Conservation (phyloP, 768 basidiomycete species). For the Sarcomyxa edulis region DNA sequence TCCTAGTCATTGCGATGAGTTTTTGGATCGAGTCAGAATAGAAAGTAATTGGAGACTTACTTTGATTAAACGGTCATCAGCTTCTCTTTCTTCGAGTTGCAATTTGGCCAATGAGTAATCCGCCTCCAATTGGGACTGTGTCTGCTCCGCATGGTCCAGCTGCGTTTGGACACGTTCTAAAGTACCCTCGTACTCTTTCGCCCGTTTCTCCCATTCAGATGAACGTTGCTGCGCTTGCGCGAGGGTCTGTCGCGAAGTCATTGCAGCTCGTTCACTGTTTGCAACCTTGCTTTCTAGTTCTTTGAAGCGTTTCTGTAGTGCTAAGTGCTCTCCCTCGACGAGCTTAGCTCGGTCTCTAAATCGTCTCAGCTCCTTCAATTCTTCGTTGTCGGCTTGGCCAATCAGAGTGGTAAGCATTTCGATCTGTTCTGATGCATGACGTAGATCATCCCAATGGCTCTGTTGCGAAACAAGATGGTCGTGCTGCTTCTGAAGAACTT, state of each 20-base stretch:
- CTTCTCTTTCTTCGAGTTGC: constrained; percentile 74
- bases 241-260: constrained; percentile 56
- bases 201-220: constrained; percentile 76
- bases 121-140: constrained; percentile 58
- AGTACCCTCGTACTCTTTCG: constrained; percentile 63
- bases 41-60: constrained; percentile 29
- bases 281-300: constrained; percentile 62
- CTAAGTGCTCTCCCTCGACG: constrained; percentile 62
- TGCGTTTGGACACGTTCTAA: constrained; percentile 54
- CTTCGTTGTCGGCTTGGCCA: constrained; percentile 62
- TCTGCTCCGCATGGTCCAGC: constrained; percentile 65
- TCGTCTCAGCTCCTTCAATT: constrained; percentile 64
- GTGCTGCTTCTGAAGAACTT: constrained; percentile 52
- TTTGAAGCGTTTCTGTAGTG: constrained; percentile 66
- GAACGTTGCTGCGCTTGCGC: constrained; percentile 73
- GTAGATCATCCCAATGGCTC: constrained; percentile 75
- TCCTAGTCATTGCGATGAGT: constrained; percentile 43
- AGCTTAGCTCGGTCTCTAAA: constrained; percentile 57
- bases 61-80: constrained; percentile 60
- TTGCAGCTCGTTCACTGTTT: constrained; percentile 57
- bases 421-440: constrained; percentile 66
- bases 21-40: constrained; percentile 4
- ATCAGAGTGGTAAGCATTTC: constrained; percentile 59
- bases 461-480: constrained; percentile 59
- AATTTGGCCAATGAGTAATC: constrained; percentile 63